A percentile compares a stretch with the other conserved stretches of the same genome.
These are phyloP conservation scores for Backusella macrospora DNA, from an alignment of 192 early-diverging fungal genomes.

Conservation along the genomic window DNA sequence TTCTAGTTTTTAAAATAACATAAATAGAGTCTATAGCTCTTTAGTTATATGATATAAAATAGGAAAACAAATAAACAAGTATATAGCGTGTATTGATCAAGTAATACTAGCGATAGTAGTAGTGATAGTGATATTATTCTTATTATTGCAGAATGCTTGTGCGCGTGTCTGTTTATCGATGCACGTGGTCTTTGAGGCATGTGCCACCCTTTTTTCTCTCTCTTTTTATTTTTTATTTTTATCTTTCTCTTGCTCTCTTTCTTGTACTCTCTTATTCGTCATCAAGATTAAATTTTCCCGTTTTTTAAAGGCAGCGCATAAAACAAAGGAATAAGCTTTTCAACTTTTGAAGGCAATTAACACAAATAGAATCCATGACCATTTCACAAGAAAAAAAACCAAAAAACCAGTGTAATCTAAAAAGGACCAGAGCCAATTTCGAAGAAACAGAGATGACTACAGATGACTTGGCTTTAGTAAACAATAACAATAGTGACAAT, in stretches of 20 bases:
- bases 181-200: neutral
- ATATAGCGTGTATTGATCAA: too few relatives aligned
- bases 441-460: neutral
- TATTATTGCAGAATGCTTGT: too few relatives aligned
- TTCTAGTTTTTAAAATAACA: too few relatives aligned
- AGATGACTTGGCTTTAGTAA: neutral
- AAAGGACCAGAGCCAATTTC: neutral
- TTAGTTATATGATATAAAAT: too few relatives aligned
- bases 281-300: neutral
- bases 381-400: neutral
- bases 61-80: too few relatives aligned
- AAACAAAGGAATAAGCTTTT: neutral
- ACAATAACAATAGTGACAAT: too few relatives aligned
- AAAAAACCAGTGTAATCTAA: neutral
- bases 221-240: neutral
- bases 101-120: too few relatives aligned
- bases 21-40: too few relatives aligned
- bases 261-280: neutral
- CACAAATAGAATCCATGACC: neutral
- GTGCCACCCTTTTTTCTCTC: neutral
- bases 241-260: neutral
- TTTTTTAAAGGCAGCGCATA: slow-evolving; percentile 8
- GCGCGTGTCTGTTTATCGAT: too few relatives aligned
- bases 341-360: neutral
- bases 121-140: too few relatives aligned